These are phyloP conservation scores for Lippia alba DNA, from an alignment of 305 asterid genomes.

Conservation along the genomic window DNA sequence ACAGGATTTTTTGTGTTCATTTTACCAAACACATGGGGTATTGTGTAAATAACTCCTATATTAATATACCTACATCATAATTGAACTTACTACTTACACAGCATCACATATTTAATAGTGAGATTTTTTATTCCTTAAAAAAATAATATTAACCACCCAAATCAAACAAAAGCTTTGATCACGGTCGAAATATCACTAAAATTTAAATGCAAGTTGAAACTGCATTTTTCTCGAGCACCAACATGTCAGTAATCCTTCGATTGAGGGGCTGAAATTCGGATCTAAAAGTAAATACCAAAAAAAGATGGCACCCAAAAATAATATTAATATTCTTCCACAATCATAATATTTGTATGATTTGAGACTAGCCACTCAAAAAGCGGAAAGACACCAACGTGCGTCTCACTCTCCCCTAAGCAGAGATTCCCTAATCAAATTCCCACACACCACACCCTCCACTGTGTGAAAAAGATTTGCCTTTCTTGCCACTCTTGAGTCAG, in stretches of 20 bases:
- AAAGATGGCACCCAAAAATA: neutral
- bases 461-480: conserved; percentile 25
- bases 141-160: too few species aligned
- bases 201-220: too few species aligned
- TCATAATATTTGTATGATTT: neutral
- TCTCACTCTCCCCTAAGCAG: conserved; percentile 32
- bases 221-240: too few species aligned
- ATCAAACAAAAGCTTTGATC: too few species aligned
- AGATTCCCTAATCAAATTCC: conserved; percentile 33
- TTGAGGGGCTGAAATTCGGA: neutral
- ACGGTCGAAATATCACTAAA: too few species aligned
- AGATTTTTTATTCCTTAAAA: too few species aligned
- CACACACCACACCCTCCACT: conserved; percentile 29
- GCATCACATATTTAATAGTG: too few species aligned
- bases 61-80: too few species aligned
- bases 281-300: neutral
- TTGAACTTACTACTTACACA: too few species aligned
- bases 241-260: neutral
- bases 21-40: too few species aligned
- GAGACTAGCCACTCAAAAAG: conserved; percentile 31
- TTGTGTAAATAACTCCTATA: too few species aligned
- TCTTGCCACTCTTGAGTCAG: conserved; percentile 12
- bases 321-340: neutral
- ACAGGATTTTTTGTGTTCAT: too few species aligned
- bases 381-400: conserved; percentile 22